Conservation (phyloP, 441 rosid species). For the Viola pubescens region DNA sequence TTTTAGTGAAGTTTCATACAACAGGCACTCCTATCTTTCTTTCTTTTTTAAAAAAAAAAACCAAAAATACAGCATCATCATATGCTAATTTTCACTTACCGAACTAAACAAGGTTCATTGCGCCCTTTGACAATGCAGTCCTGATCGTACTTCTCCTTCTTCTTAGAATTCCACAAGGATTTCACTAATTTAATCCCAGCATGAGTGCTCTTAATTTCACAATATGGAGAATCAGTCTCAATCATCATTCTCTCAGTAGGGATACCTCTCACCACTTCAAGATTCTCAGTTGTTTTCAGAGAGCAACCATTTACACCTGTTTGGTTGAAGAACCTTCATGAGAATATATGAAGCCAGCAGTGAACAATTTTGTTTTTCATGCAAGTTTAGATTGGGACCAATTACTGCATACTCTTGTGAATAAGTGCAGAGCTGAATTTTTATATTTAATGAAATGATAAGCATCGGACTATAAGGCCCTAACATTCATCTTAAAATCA, state of each 20-base stretch:
- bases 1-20: too few species aligned
- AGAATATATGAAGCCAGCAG: background rate
- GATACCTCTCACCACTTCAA: slow-evolving; percentile 62
- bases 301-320: slow-evolving; percentile 96
- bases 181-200: slow-evolving; percentile 68
- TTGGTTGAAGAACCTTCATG: background rate
- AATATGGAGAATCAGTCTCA: slow-evolving; percentile 96
- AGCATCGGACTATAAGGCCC: too few species aligned
- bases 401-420: too few species aligned
- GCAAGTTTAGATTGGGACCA: too few species aligned
- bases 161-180: slow-evolving; percentile 78
- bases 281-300: slow-evolving; percentile 68
- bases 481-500: too few species aligned
- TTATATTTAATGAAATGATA: too few species aligned
- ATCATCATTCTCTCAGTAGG: slow-evolving; percentile 91
- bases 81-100: slow-evolving; percentile 38
- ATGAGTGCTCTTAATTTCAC: slow-evolving; percentile 80
- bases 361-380: too few species aligned
- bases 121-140: slow-evolving; percentile 76
- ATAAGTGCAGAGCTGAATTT: too few species aligned
- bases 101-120: slow-evolving; percentile 88
- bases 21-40: too few species aligned
- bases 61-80: background rate
- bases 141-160: slow-evolving; percentile 85
- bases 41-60: too few species aligned